Evolutionary conservation across 2,329 filamentous ascomycete genomes (phyloP), one percentile per base, ranked within the genome.

Genomic region (Hypoxylon sp.): DNA sequence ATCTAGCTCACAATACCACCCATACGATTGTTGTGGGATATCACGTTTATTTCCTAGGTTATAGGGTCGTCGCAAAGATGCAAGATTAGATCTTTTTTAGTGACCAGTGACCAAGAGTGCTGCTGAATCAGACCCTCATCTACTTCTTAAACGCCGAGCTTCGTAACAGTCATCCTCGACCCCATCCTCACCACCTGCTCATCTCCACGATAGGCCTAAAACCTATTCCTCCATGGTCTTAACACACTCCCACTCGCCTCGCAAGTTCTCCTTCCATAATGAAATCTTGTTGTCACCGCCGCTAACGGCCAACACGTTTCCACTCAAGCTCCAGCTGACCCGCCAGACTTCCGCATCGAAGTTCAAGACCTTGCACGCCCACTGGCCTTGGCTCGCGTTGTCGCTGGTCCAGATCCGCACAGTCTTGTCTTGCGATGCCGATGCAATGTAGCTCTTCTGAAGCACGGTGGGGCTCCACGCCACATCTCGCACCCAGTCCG

Each of bases 261-360:
- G 92, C 75, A 99, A 85, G 80, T 97, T 97, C 88, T 99, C 96
- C 88, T 98, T 99, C 95, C 95, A 99, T 80, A 99, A 82, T 60
- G 92, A 97, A 62, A 99, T 95, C 84, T 97, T 95, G 86, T 99
- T 99, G 82, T 99, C 95, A 27, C 92, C 93, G 42, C 94, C 94
- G 78, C 92, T 96, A 70, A 98, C 94, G 8, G 96, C 96, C 75
- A 99, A 86, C 20, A 98, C 95, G 79, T 99, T 99, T 58, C 96
- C 96, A 81, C 94, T 97, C 78, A 98, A 85, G 76, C 94, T 97
- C 96, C 96, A 99, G 86, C 94, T 98, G 50, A 98, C 96, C 62
- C 96, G 90, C 96, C 96, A 99, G 66, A 97, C 88, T 51, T 95
- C 91, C 3, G 92, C 90, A 69, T 98, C 95, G 75, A 99, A 97